A percentile compares a stretch with the other conserved stretches of the same genome.
Evolutionary conservation across 768 basidiomycete genomes (phyloP).

Genomic region (Tephrocybe sp.): DNA sequence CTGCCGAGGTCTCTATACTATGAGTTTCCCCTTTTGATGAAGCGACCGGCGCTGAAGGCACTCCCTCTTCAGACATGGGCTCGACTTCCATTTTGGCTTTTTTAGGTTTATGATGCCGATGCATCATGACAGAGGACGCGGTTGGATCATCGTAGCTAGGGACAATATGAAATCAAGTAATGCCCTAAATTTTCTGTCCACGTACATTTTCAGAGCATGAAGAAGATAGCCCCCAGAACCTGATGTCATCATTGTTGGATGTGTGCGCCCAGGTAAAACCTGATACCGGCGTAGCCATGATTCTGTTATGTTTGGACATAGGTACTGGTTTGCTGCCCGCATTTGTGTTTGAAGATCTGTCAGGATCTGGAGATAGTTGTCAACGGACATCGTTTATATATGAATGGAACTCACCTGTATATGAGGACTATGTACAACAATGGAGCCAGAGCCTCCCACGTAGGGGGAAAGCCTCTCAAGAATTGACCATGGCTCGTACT

Average conservation of each 20-base stretch:
- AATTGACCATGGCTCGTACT: constrained; percentile 85
- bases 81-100: constrained; percentile 24
- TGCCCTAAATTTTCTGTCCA: background rate
- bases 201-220: constrained; percentile 83
- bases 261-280: constrained; percentile 93
- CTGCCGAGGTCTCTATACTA: constrained; percentile 7
- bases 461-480: constrained; percentile 73
- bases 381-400: background rate
- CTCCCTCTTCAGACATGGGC: background rate
- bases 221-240: constrained; percentile 89
- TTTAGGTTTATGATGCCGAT: constrained; percentile 44
- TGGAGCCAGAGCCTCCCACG: constrained; percentile 80
- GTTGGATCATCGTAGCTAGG: constrained; percentile 64
- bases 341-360: constrained; percentile 74
- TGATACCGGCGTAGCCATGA: constrained; percentile 90
- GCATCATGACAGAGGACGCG: constrained; percentile 53
- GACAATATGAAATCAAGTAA: constrained; percentile 1
- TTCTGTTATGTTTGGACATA: constrained; percentile 83
- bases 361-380: constrained; percentile 58
- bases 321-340: constrained; percentile 62
- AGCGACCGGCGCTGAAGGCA: background rate
- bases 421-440: constrained; percentile 86
- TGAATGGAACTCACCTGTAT: constrained; percentile 56
- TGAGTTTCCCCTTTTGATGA: constrained; percentile 6
- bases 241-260: constrained; percentile 91